Evolutionary conservation across 352 stramenopile genomes (phyloP).

Genomic region (Phytophthora cajani): DNA sequence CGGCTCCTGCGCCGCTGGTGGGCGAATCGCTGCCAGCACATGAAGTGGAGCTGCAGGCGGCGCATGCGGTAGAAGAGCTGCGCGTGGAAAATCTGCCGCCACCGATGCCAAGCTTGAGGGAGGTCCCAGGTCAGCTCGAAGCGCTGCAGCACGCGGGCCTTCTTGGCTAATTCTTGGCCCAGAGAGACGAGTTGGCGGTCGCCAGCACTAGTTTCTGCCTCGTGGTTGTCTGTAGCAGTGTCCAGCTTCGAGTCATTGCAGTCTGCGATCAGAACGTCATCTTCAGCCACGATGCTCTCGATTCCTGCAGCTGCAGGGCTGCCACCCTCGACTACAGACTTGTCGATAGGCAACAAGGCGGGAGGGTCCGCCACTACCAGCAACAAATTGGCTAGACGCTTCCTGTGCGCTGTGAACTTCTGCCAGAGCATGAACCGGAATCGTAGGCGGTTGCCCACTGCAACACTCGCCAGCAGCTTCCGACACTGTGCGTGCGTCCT

Average conservation of each 20-base stretch:
- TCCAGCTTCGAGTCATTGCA: not conserved
- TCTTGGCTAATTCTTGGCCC: slow-evolving; percentile 35
- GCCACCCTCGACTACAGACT: not conserved
- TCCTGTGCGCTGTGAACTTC: slow-evolving; percentile 37
- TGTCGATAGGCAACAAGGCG: not conserved
- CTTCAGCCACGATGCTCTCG: not conserved
- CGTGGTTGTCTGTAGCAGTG: not conserved
- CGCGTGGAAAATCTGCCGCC: slow-evolving; percentile 68
- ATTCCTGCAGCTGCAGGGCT: not conserved
- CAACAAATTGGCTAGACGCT: slow-evolving; percentile 38
- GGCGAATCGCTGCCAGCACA: slow-evolving; percentile 41
- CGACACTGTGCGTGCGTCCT: slow-evolving; percentile 35
- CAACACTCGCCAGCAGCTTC: slow-evolving; percentile 45
- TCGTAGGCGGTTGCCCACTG: slow-evolving; percentile 41
- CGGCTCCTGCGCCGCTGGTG: slow-evolving; percentile 15
- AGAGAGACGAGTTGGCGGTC: slow-evolving; percentile 21
- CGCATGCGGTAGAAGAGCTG: slow-evolving; percentile 66
- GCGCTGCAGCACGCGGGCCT: slow-evolving; percentile 59
- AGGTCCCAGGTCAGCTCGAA: slow-evolving; percentile 54
- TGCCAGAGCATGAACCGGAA: slow-evolving; percentile 69
- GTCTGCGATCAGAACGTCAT: not conserved
- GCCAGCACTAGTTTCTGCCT: not conserved
- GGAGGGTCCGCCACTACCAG: slow-evolving; percentile 18
- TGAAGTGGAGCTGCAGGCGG: slow-evolving; percentile 37
- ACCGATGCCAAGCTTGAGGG: slow-evolving; percentile 53